These are phyloP conservation scores for Backusella tuberculispora DNA, from an alignment of 192 early-diverging fungal genomes.

Conservation along the genomic window DNA sequence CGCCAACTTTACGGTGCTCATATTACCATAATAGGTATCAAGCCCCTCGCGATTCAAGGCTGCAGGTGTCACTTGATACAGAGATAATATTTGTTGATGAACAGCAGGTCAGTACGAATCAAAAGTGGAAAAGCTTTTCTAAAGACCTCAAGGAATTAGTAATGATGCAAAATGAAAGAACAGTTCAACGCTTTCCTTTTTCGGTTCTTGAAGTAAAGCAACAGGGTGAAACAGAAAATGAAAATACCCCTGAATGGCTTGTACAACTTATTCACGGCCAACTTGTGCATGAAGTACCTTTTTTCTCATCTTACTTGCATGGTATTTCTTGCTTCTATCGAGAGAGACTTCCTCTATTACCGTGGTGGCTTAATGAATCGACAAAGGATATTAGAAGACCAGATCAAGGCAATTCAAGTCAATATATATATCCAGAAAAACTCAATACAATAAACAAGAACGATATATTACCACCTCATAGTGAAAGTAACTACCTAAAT, in stretches of 20 bases:
- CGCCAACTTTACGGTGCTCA: neutral
- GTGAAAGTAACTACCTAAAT: neutral
- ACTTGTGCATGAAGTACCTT: slow-evolving; percentile 18
- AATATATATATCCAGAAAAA: neutral
- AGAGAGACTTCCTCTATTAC: neutral
- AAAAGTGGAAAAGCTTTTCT: neutral
- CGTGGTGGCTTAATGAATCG: slow-evolving; percentile 7
- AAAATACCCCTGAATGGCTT: slow-evolving; percentile 2
- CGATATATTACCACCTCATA: neutral
- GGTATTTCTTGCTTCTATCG: slow-evolving; percentile 1
- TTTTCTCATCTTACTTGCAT: slow-evolving; percentile 14
- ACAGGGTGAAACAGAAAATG: neutral
- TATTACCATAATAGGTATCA: neutral
- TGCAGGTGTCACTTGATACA: slow-evolving; percentile 10
- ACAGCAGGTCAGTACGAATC: neutral
- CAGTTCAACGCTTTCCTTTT: neutral
- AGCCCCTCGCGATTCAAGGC: neutral
- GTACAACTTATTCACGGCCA: neutral
- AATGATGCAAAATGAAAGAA: neutral
- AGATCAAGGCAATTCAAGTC: neutral
- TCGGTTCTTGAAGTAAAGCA: neutral
- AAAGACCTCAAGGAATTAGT: neutral
- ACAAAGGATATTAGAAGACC: slow-evolving; percentile 12
- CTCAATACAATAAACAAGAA: neutral
- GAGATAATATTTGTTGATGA: slow-evolving; percentile 14